A percentile compares a stretch with the other conserved stretches of the same genome.
phyloP scores from a whole-genome alignment of 1,284 basidiomycete species.

The Mycosarcoma mackinlayi region DNA sequence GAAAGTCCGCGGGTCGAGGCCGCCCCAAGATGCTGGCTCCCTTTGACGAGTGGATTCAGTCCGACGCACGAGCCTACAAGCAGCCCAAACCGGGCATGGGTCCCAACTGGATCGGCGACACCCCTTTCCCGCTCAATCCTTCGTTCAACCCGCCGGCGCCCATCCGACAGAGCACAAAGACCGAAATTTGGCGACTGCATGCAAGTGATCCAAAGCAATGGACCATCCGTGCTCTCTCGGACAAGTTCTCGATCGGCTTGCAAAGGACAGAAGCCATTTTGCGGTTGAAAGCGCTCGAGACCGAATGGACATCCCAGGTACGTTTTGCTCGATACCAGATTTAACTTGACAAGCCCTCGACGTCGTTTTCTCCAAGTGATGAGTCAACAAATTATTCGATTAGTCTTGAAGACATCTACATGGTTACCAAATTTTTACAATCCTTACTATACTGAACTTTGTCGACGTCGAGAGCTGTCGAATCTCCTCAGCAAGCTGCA shows the following conservation, averaged over 20 bases:
- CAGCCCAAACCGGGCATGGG: constrained; percentile 56
- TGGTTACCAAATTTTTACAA: constrained; percentile 57
- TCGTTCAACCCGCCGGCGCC: constrained; percentile 64
- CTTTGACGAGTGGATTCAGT: constrained; percentile 58
- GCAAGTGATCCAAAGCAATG: constrained; percentile 50
- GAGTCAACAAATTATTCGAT: constrained; percentile 57
- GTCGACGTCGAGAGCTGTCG: constrained; percentile 21
- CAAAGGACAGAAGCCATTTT: constrained; percentile 61
- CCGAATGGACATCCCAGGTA: constrained; percentile 58
- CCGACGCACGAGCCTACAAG: constrained; percentile 55
- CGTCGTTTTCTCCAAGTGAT: constrained; percentile 33
- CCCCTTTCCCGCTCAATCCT: constrained; percentile 66
- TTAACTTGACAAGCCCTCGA: constrained; percentile 12
- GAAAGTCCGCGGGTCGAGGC: constrained; percentile 40
- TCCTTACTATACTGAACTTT: constrained; percentile 53
- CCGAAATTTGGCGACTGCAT: constrained; percentile 63
- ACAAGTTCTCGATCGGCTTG: constrained; percentile 55
- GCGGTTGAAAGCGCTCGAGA: constrained; percentile 63
- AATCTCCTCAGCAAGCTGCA: not conserved
- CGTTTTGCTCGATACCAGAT: constrained; percentile 11
- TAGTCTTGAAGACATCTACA: constrained; percentile 67
- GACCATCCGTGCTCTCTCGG: constrained; percentile 61
- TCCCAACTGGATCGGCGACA: constrained; percentile 64
- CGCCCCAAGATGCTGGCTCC: constrained; percentile 48
- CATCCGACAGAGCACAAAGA: constrained; percentile 52